phyloP scores from a whole-genome alignment of 768 basidiomycete species.

The Psilocybe azurescens region DNA sequence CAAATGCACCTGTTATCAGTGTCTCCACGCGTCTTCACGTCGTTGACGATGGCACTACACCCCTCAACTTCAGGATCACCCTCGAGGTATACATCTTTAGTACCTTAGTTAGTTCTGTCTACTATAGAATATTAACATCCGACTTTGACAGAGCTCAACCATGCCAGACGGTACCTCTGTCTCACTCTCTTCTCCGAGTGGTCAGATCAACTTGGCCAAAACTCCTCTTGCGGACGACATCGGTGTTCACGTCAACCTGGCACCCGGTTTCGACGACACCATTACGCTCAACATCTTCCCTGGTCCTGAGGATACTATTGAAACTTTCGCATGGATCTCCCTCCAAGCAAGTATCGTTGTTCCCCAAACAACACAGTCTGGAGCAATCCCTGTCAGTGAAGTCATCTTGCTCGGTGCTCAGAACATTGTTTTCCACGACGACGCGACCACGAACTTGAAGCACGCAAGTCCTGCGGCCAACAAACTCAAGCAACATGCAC shows the following conservation, averaged over 20 bases:
- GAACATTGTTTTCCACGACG: conserved; percentile 3
- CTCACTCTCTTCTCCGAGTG: neutral
- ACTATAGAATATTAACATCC: neutral
- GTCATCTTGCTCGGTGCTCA: neutral
- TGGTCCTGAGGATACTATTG: neutral
- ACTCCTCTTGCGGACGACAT: neutral
- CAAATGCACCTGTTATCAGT: neutral
- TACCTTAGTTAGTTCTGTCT: too few species aligned
- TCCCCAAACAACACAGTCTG: neutral
- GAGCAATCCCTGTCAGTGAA: neutral
- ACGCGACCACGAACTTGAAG: conserved; percentile 1
- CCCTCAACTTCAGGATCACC: conserved; percentile 1
- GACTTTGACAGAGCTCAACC: neutral
- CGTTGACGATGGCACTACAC: neutral
- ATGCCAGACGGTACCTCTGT: conserved; percentile 1
- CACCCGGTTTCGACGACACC: conserved; percentile 1
- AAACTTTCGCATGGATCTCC: conserved; percentile 1
- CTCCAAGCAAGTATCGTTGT: conserved; percentile 4
- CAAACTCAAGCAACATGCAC: neutral
- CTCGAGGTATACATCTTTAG: neutral
- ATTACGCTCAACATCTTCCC: conserved; percentile 2
- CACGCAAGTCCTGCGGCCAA: neutral
- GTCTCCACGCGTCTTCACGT: conserved; percentile 2
- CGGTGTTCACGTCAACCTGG: neutral
- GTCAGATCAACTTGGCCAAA: neutral